Conservation (phyloP, 2,329 filamentous ascomycete species). For the Huntiella omanensis region DNA sequence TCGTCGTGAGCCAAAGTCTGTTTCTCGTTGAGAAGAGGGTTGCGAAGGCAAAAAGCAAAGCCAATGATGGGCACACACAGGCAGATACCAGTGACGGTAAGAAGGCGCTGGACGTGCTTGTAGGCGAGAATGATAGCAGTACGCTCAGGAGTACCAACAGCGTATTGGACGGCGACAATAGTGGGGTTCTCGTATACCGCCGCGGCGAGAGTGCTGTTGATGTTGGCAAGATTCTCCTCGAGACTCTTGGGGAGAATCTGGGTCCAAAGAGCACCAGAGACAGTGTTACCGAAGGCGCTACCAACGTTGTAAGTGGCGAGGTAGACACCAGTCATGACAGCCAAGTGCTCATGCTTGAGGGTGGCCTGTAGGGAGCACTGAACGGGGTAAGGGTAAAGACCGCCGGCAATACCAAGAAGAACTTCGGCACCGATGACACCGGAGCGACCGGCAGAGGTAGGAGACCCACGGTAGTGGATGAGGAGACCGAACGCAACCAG, state of each 20-base stretch:
- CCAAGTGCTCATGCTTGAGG: constrained; percentile 33
- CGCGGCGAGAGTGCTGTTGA: constrained; percentile 22
- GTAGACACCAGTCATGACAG: constrained; percentile 44
- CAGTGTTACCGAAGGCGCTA: constrained; percentile 37
- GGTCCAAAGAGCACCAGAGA: constrained; percentile 44
- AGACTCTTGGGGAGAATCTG: constrained; percentile 34
- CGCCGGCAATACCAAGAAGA: constrained; percentile 42
- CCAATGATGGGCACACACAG: constrained; percentile 28
- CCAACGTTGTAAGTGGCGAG: constrained; percentile 45
- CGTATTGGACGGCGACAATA: constrained; percentile 17
- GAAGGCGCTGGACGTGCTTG: constrained; percentile 26
- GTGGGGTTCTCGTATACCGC: constrained; percentile 21
- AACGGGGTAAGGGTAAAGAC: constrained; percentile 36
- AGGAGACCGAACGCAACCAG: constrained; percentile 47
- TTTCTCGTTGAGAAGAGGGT: constrained; percentile 26
- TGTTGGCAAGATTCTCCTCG: constrained; percentile 17
- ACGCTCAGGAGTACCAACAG: constrained; percentile 25
- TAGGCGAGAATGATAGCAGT: constrained; percentile 25
- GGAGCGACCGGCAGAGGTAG: constrained; percentile 23
- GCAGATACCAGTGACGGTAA: constrained; percentile 30
- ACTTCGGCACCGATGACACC: constrained; percentile 45
- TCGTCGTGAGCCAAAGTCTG: constrained; percentile 23
- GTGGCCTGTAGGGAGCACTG: constrained; percentile 26
- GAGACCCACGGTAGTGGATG: constrained; percentile 41
- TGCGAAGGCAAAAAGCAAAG: constrained; percentile 24